These are phyloP conservation scores for Ogataea haglerorum DNA, from an alignment of 805 yeast genomes.

Conservation along the genomic window DNA sequence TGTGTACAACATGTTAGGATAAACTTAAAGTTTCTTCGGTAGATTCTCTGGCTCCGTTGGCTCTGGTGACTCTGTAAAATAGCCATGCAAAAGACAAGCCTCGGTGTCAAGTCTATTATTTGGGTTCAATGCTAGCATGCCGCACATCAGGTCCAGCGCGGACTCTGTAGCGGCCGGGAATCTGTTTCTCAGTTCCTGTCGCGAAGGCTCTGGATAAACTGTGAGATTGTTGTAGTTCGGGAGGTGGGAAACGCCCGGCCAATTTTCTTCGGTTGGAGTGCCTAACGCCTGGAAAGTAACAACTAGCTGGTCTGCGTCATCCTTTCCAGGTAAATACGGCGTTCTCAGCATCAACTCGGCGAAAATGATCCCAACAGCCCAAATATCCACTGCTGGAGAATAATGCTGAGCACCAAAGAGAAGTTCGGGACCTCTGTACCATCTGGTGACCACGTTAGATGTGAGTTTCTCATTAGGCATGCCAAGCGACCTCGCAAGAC, in stretches of 20 bases:
- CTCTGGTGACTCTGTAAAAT: constrained; percentile 68
- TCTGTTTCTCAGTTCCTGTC: constrained; percentile 73
- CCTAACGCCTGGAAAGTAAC: constrained; percentile 96
- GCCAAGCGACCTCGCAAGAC: constrained; percentile 83
- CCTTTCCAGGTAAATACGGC: constrained; percentile 91
- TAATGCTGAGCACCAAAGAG: constrained; percentile 86
- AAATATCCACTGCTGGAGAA: constrained; percentile 83
- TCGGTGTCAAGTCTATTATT: constrained; percentile 63
- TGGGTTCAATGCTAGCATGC: constrained; percentile 77
- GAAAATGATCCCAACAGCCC: constrained; percentile 96
- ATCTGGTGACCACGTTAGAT: constrained; percentile 92
- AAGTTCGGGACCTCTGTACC: constrained; percentile 97
- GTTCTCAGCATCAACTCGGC: constrained; percentile 94
- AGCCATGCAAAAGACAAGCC: constrained; percentile 60
- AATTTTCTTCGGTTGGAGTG: constrained; percentile 85
- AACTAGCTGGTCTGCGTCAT: constrained; percentile 84
- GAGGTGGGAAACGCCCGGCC: constrained; percentile 86
- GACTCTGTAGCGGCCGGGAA: constrained; percentile 88
- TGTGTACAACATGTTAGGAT: constrained; percentile 40
- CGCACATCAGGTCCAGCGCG: constrained; percentile 72
- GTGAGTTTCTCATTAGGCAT: constrained; percentile 75
- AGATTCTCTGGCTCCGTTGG: constrained; percentile 67
- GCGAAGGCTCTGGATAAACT: constrained; percentile 78
- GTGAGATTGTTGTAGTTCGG: constrained; percentile 73
- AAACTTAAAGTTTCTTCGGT: constrained; percentile 35